Base-by-base conservation (phyloP, 306 rosid species). In the Pyrus betulifolia region DNA sequence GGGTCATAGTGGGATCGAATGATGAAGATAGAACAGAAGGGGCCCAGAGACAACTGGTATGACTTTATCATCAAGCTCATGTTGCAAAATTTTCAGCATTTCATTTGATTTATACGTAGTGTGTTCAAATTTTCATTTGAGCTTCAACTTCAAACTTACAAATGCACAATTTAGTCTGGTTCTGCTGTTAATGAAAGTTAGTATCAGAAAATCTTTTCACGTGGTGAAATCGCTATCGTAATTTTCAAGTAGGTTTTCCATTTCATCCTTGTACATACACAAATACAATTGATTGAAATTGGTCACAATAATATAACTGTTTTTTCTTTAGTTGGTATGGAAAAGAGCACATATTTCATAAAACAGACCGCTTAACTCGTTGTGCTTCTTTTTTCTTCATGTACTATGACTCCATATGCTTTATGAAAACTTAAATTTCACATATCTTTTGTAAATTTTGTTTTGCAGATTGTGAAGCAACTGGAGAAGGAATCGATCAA, bases 401-500 rank as follows among this genome's bases (percentile, higher is more conserved):
- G 31, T 33, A 22, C 14, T 68, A 42, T 58, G 28, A 58, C 1
- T 58, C 62, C 28, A 58, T n/a, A 58, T 60, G 65, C 17, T 60
- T 40, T 6, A 70, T 70, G 44, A 30, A 30, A 27, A 19, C 6
- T 55, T 17, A 19, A 27, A 69, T 13, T 23, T 27, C 45, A 30
- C 4, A 21, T 31, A 21, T 71, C 6, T 51, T 62, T 74, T 74
- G 46, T 51, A 6, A 9, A 38, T 42, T 28, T 42, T 30, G 35
- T 54, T 58, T 5, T 17, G 52, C 83, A 85, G 88, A 79, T 85
- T 71, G 44, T 68, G 17, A 85, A 72, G 82, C 82, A 19, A 67
- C 81, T 85, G 82, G 63, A 76, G 70, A 82, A 72, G 74, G 85
- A 82, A 61, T 81, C 81, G 27, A 79, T 85, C 69, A 76, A 68